A percentile compares a stretch with the other conserved stretches of the same genome.
phyloP scores from a whole-genome alignment of 352 stramenopile species.

The Phytophthora hybrid region DNA sequence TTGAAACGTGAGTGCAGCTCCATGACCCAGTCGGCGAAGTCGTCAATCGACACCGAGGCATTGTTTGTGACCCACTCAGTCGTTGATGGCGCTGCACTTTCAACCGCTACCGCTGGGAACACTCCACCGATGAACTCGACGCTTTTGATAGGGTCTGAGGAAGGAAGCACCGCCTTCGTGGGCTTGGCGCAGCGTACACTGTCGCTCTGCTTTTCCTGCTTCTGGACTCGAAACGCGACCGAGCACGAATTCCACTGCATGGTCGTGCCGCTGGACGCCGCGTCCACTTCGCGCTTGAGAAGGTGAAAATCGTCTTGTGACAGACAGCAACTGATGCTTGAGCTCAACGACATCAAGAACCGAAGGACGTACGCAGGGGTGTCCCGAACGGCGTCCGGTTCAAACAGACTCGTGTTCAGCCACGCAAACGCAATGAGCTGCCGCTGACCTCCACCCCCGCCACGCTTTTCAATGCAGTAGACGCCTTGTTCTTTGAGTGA shows the following conservation, averaged over 20 bases:
- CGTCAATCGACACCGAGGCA: neutral
- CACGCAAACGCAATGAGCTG: slow-evolving; percentile 66
- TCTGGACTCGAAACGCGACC: slow-evolving; percentile 48
- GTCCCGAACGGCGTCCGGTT: slow-evolving; percentile 46
- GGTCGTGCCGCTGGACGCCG: slow-evolving; percentile 5
- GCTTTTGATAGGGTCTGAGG: slow-evolving; percentile 1
- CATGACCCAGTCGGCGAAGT: slow-evolving; percentile 28
- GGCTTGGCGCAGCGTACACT: slow-evolving; percentile 25
- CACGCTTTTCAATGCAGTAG: slow-evolving; percentile 43
- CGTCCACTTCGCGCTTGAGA: slow-evolving; percentile 26
- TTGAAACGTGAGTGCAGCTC: slow-evolving; percentile 5
- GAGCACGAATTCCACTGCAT: slow-evolving; percentile 30
- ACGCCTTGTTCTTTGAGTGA: slow-evolving; percentile 50
- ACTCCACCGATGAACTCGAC: slow-evolving; percentile 22
- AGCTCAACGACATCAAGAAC: slow-evolving; percentile 41
- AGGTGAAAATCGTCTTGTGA: slow-evolving; percentile 22
- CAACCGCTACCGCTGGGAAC: slow-evolving; percentile 21
- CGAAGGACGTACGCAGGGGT: slow-evolving; percentile 69
- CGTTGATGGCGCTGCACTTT: slow-evolving; percentile 21
- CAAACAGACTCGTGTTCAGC: slow-evolving; percentile 49
- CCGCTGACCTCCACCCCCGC: neutral
- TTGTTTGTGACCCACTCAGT: slow-evolving; percentile 8
- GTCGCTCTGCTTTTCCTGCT: slow-evolving; percentile 56
- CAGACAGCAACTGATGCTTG: slow-evolving; percentile 37
- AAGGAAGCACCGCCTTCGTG: slow-evolving; percentile 15